Base-by-base conservation (phyloP, 2,329 filamentous ascomycete species). In the Trichoderma hamatum region DNA sequence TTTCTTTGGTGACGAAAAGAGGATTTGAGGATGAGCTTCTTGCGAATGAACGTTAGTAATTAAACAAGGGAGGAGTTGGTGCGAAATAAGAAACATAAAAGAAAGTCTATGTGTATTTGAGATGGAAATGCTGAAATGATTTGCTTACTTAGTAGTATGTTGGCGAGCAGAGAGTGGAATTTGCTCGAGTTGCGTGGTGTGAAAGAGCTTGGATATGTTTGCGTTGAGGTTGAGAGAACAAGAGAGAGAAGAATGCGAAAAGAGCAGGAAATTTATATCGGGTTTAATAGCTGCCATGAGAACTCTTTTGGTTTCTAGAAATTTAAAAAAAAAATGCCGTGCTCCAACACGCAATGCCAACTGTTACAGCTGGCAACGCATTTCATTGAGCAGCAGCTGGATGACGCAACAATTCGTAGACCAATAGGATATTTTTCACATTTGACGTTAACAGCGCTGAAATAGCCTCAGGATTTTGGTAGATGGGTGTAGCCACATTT, bases 341-440 rank as follows among this genome's bases (percentile, higher is more conserved):
- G 0, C 39, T 43, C 19, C 9, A 3, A 19, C 60, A 34, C 39
- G 32, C 3, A 21, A 46, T 43, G 56, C n/a, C 65, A 26, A 34
- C 43, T 46, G 65, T 61, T 61, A 0, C 32, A 46, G 30, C 65
- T 68, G 65, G 46, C 56, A 30, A n/a, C 21, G 21, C n/a, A 16
- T 39, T 16, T 43, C 5, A 9, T 28, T 49, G n/a, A 28, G 3
- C 28, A 13, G 0, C 34, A 3, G n/a, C 4, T 19, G 19, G 4
- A 39, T 54, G 5, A 21, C 5, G 1, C 14, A 11, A 5, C 10
- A 36, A 39, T 16, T 2, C 21, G 1, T 4, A 21, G 14, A 30
- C 9, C 5, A n/a, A 14, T n/a, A n/a, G 39, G 7, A 43, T 43
- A 3, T 19, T 43, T 3, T 43, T n/a, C 2, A 3, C 19, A 43